Percentiles rank a stretch among this genome's conserved stretches.
phyloP scores from a whole-genome alignment of 306 rosid species.

The Lagenaria siceraria region DNA sequence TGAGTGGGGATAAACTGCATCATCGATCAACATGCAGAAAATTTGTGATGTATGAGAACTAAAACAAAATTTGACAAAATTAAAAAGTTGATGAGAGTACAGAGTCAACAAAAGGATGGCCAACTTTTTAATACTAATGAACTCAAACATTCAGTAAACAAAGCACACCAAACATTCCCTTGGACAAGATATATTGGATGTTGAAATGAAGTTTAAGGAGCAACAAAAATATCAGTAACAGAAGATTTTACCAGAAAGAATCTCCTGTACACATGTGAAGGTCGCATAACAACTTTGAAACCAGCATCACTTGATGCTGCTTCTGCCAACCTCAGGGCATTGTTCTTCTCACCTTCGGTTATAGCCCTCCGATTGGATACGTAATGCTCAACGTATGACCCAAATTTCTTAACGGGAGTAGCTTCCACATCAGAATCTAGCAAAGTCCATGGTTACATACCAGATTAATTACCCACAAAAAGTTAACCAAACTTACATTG shows the following conservation, averaged over 20 bases:
- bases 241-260: constrained; percentile 45
- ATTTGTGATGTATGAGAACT: neutral
- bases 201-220: neutral
- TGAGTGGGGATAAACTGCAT: constrained; percentile 29
- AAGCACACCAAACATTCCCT: neutral
- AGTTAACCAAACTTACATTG: neutral
- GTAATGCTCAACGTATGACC: constrained; percentile 8
- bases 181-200: neutral
- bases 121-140: neutral
- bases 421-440: constrained; percentile 20
- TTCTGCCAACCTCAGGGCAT: constrained; percentile 27
- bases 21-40: neutral
- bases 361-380: constrained; percentile 52
- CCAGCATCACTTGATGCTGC: constrained; percentile 21
- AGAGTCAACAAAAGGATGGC: neutral
- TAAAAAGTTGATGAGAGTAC: neutral
- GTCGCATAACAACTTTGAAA: constrained; percentile 37
- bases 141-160: neutral
- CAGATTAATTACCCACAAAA: neutral
- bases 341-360: constrained; percentile 27
- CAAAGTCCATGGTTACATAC: neutral
- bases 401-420: constrained; percentile 11
- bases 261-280: constrained; percentile 53
- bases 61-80: neutral
- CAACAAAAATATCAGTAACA: neutral